phyloP scores from a whole-genome alignment of 2,329 filamentous ascomycete species.

The Colletotrichum aenigma region DNA sequence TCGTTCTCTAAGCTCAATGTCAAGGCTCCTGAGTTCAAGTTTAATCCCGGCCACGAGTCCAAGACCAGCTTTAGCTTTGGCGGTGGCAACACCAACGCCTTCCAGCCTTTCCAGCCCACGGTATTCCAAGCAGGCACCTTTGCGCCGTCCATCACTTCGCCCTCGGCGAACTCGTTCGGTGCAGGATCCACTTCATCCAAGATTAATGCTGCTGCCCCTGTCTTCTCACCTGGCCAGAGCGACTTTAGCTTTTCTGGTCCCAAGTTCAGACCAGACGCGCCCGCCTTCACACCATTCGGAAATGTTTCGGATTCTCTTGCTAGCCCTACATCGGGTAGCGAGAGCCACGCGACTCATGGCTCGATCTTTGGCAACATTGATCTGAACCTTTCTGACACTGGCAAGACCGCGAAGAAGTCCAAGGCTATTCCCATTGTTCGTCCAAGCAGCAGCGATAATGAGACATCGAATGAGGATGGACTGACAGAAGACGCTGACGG shows the following conservation, averaged over 20 bases:
- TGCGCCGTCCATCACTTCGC: slow-evolving; percentile 35
- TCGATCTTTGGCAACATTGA: slow-evolving; percentile 76
- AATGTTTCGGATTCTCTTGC: slow-evolving; percentile 51
- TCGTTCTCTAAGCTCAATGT: slow-evolving; percentile 86
- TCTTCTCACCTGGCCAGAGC: slow-evolving; percentile 71
- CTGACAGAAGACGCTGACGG: slow-evolving; percentile 60
- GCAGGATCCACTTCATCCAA: slow-evolving; percentile 47
- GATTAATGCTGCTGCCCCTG: slow-evolving; percentile 73
- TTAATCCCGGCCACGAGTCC: slow-evolving; percentile 62
- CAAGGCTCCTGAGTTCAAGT: slow-evolving; percentile 86
- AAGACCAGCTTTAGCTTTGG: slow-evolving; percentile 57
- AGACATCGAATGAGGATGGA: slow-evolving; percentile 29
- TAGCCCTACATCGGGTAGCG: slow-evolving; percentile 50
- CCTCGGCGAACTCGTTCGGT: slow-evolving; percentile 42
- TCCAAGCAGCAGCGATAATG: slow-evolving; percentile 57
- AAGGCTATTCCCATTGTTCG: slow-evolving; percentile 85
- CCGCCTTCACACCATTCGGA: slow-evolving; percentile 71
- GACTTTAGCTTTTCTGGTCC: slow-evolving; percentile 72
- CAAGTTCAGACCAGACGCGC: slow-evolving; percentile 78
- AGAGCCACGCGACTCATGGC: slow-evolving; percentile 44
- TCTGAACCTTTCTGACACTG: slow-evolving; percentile 63
- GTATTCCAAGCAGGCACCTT: slow-evolving; percentile 45
- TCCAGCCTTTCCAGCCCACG: slow-evolving; percentile 60
- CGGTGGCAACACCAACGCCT: slow-evolving; percentile 43
- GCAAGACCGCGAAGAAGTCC: slow-evolving; percentile 71